A percentile compares a stretch with the other conserved stretches of the same genome.
Evolutionary conservation across 2,329 filamentous ascomycete genomes (phyloP).

Genomic region (Paradendryphiella salina): DNA sequence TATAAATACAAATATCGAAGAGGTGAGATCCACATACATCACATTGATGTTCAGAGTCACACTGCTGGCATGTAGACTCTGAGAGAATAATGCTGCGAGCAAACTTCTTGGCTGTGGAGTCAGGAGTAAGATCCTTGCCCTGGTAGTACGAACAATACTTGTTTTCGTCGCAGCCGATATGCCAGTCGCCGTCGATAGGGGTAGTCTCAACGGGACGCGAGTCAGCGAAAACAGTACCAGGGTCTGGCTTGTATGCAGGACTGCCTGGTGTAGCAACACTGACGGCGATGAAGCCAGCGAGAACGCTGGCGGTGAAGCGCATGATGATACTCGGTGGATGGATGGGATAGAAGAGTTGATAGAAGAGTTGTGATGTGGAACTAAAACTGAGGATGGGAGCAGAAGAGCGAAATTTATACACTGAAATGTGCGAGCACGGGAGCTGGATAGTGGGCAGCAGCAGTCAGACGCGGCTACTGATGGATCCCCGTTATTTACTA

Average conservation of each 20-base stretch:
- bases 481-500: not conserved
- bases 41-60: no score
- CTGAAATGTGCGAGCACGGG: not conserved
- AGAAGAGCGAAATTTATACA: slow-evolving; percentile 13
- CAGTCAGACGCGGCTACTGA: slow-evolving; percentile 2
- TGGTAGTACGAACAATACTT: slow-evolving; percentile 13
- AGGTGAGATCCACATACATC: no score
- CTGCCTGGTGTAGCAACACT: slow-evolving; percentile 10
- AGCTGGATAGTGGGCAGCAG: not conserved
- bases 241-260: not conserved
- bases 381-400: slow-evolving; percentile 6
- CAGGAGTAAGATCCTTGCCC: no score
- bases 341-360: slow-evolving; percentile 12
- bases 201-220: not conserved
- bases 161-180: slow-evolving; percentile 12
- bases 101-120: not conserved
- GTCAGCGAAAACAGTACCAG: not conserved
- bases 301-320: slow-evolving; percentile 10
- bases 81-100: no score
- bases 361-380: slow-evolving; percentile 14
- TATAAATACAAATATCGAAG: no score
- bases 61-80: no score
- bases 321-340: slow-evolving; percentile 19
- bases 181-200: slow-evolving; percentile 4
- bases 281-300: slow-evolving; percentile 17